Base-by-base conservation (phyloP, 78 protist genomes). In the Dictyostelium capitatum region DNA sequence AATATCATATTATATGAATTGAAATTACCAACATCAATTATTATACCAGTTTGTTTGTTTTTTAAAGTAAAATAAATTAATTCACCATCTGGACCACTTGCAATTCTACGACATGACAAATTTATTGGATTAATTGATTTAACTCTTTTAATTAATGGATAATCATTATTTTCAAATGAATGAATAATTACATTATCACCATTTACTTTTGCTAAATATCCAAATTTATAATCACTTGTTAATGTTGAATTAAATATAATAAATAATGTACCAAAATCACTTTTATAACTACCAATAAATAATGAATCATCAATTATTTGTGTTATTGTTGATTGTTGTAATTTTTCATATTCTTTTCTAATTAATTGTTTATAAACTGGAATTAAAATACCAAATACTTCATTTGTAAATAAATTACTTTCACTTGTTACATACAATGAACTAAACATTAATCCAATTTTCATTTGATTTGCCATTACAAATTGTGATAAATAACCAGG, bases 401-500 rank as follows among this genome's bases (percentile, higher is more conserved):
- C 80, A 15, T 1, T n/a, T 11, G 74, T 50, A 17, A 14, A 73
- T 37, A 84, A 43, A 41, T 67, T 59, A 12, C 28, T 20, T 0
- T 6, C 19, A 12, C 30, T n/a, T 7, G 37, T 25, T 37, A 23
- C 41, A 25, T 32, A 43, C 79, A 87, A 70, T 43, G 92, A 62
- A 11, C 56, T 15, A 41, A 67, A 69, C 37, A 87, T 73, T 37
- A 73, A 54, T 32, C 92, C 92, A 4, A 87, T 5, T 37, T 74
- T 70, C 0, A 10, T 51, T 47, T 48, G 70, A 37, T 41, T 43
- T 10, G 41, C 28, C 37, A 87, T 15, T 1, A 59, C 69, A 3
- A 87, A 17, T 32, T 87, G 80, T 28, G 92, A 73, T 23, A 54
- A 37, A n/a, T 87, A 87, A 12, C 82, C 92, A 32, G 20, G 46